Evolutionary conservation across 2,329 filamentous ascomycete genomes (phyloP).

Genomic region (Microascus cirrosus): DNA sequence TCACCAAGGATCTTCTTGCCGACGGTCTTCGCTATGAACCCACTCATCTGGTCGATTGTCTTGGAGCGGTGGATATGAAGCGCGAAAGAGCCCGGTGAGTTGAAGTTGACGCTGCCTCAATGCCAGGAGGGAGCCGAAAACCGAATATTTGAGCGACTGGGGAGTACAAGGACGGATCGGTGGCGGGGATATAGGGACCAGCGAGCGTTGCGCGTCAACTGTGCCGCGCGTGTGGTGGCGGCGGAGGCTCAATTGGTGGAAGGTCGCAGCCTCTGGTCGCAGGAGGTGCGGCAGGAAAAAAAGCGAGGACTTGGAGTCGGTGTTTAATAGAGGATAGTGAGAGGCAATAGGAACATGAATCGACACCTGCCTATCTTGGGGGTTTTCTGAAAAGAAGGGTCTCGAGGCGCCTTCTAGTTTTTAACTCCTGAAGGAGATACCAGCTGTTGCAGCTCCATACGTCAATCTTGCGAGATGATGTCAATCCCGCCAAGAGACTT

Average conservation of each 20-base stretch:
- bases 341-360: too few relatives aligned
- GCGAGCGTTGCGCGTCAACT: neutral
- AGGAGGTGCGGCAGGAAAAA: neutral
- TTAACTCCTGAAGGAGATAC: neutral
- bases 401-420: neutral
- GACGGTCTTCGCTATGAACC: constrained; percentile 39
- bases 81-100: neutral
- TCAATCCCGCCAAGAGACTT: neutral
- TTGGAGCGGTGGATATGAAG: neutral
- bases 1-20: constrained; percentile 48
- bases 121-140: neutral
- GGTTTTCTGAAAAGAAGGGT: neutral
- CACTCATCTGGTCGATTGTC: constrained; percentile 31
- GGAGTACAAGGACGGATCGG: neutral
- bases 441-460: neutral
- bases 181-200: neutral
- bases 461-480: neutral
- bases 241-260: neutral
- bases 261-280: neutral
- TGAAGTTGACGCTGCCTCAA: neutral
- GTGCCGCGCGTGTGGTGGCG: neutral
- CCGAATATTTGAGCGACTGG: neutral
- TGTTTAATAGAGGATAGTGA: neutral
- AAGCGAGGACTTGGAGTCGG: neutral
- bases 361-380: neutral